phyloP scores from a whole-genome alignment of 345 rosid genomes.

The Carallia brachiata region DNA sequence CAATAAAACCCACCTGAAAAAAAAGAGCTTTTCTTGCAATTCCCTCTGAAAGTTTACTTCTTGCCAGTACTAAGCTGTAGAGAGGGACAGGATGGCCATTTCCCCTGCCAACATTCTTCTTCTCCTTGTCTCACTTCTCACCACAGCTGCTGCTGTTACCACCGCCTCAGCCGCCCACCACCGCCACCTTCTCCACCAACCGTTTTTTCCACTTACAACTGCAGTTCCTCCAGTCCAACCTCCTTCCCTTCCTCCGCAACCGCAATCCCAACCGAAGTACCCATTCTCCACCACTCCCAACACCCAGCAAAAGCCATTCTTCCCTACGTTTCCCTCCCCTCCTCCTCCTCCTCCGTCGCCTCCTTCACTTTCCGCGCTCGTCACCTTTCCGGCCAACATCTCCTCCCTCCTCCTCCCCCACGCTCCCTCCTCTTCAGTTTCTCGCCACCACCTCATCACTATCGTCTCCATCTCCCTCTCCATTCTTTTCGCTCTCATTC shows the following conservation, averaged over 20 bases:
- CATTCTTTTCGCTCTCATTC: constrained; percentile 48
- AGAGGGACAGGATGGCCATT: too few relatives aligned
- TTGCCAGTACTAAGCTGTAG: not conserved
- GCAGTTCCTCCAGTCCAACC: constrained; percentile 11
- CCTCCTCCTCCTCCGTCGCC: constrained; percentile 33
- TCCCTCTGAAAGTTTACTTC: not conserved
- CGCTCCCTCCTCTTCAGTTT: constrained; percentile 30
- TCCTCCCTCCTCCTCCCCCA: constrained; percentile 73
- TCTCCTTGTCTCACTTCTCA: not conserved
- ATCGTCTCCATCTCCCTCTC: constrained; percentile 54
- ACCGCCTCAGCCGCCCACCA: not conserved
- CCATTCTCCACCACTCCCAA: constrained; percentile 19
- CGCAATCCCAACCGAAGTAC: constrained; percentile 16
- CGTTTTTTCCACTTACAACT: constrained; percentile 15
- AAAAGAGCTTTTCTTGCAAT: too few relatives aligned
- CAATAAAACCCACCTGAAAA: not conserved
- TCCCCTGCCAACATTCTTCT: not conserved
- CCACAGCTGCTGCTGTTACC: not conserved
- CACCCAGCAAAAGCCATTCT: constrained; percentile 18
- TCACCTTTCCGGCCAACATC: constrained; percentile 83
- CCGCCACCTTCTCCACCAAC: constrained; percentile 30
- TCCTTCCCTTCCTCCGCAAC: constrained; percentile 12
- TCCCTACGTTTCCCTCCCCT: constrained; percentile 12
- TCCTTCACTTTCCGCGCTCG: constrained; percentile 31
- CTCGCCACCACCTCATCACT: constrained; percentile 24